Base-by-base conservation (phyloP, 1,284 basidiomycete species). In the Pulveroboletus sp. region DNA sequence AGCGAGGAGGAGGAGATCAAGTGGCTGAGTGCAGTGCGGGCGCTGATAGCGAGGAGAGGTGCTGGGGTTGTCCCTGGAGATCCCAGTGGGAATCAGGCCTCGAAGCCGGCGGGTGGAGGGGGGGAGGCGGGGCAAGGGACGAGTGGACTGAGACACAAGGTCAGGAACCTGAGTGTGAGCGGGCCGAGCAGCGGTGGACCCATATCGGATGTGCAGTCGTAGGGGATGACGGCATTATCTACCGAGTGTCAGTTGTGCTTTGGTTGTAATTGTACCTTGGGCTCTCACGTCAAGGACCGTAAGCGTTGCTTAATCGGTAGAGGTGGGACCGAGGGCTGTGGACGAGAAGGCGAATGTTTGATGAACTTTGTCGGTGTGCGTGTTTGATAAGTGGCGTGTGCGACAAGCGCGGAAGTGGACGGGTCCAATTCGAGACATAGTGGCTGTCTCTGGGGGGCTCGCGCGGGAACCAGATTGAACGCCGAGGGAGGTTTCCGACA, bases 1-100 rank as follows among this genome's bases (percentile, higher is more conserved):
- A 90, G 84, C 55, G 97, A 99, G 74, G 97, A 98, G 66, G 96
- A 99, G 66, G 97, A 99, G 77, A 97, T 99, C 74, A 92, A 92
- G 72, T 99, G 97, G 97, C 79, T 99, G 42, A 94, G 94, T 44
- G 94, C 96, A 11, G 84, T 99, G 45, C 87, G 94, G 52, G 94
- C 94, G 62, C 80, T 98, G 65, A 87, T 98, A 62, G 89, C 88
- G 15, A 79, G 91, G 56, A 77, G 90, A 67, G 82, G 77, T 24
- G 74, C 77, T 38, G 78, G 79, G 17, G 75, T 75, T 22, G 75
- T 78, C 11, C 74, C 78, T 52, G 65, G 74, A 65, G 59, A 65
- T 61, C 54, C 68, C 47, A 63, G 69, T 28, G 60, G 55, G 24
- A 58, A 72, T 46, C 65, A 65, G 53, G 49, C 38, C 2, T 33